These are phyloP conservation scores for Collariella sp. DNA, from an alignment of 495 filamentous ascomycete genomes.

Conservation along the genomic window DNA sequence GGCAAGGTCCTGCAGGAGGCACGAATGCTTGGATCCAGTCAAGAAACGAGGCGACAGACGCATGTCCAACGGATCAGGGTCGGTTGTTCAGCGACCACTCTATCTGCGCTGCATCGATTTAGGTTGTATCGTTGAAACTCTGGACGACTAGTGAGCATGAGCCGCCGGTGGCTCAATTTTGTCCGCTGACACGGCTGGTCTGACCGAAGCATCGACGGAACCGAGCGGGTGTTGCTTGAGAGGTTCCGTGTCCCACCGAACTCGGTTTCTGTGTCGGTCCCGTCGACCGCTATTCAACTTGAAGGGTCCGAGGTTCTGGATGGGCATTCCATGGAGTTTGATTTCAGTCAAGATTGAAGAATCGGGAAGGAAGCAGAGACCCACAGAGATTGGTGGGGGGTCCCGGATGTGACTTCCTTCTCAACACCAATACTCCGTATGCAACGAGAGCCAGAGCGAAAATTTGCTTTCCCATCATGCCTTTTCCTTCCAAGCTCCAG, in stretches of 20 bases:
- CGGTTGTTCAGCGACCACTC: background rate
- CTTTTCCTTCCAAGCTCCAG: background rate
- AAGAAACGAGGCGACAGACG: conserved; percentile 2
- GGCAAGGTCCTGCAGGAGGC: conserved; percentile 6
- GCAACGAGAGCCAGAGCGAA: background rate
- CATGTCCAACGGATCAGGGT: conserved; percentile 1
- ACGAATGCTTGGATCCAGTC: conserved; percentile 7
- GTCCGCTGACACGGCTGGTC: background rate
- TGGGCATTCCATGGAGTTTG: no score
- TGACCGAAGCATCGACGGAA: no score
- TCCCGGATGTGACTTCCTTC: no score
- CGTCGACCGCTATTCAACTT: no score
- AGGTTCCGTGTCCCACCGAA: no score
- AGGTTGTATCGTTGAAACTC: background rate
- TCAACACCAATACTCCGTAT: no score
- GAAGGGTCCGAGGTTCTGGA: no score
- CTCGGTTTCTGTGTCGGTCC: no score
- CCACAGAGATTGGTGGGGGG: background rate
- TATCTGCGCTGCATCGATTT: background rate
- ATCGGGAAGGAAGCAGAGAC: background rate
- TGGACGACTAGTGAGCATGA: background rate
- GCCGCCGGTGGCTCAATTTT: background rate
- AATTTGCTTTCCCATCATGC: background rate
- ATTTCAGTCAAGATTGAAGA: no score
- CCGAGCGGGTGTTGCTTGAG: no score